Base-by-base conservation (phyloP, 2,329 filamentous ascomycete genomes). In the Curvularia sp. region DNA sequence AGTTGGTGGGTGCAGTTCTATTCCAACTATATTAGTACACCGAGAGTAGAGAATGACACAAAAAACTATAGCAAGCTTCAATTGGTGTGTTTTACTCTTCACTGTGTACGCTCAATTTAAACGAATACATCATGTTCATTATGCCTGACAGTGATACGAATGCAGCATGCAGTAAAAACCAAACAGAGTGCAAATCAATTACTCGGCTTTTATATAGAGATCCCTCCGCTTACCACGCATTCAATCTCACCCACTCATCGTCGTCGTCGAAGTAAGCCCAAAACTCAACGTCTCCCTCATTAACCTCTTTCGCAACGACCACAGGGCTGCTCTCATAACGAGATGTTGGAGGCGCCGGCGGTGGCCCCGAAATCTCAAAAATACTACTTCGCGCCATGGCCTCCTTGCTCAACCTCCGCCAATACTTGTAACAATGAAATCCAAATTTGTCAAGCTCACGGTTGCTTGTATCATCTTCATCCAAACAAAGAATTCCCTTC, bases 401-500 rank as follows among this genome's bases (percentile, higher is more conserved):
- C 15, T 57, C 49, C 7, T 57, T 28, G 18, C 26, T 7, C 41
- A 18, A 46, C 24, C 51, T 28, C 8, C 24, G 24, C 54, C 54
- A 57, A 3, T 18, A 9, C 24, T 33, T 53, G 24, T 22, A 46
- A 24, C 31, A 53, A 39, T 51, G 31, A 5, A 57, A 41, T 1
- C 54, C 54, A 38, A 57, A 46, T 10, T 35, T 13, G 15, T 47
- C 49, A 2, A 35, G 13, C 9, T 48, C 44, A 22, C n/a, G 9
- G 7, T 20, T 31, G 26, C 20, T 13, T 10, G 8, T 7, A 20
- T 30, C 10, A 8, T 10, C 6, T 6, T 48, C 28, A 20, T n/a
- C 38, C 51, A 35, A 58, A 58, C 38, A 58, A 35, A 55, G 55
- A 58, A 58, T 43, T 55, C 53, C 57, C 53, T n/a, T 57, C 54